Base-by-base conservation (phyloP, 116 monocot genomes). In the Papilionanthe hybrid region DNA sequence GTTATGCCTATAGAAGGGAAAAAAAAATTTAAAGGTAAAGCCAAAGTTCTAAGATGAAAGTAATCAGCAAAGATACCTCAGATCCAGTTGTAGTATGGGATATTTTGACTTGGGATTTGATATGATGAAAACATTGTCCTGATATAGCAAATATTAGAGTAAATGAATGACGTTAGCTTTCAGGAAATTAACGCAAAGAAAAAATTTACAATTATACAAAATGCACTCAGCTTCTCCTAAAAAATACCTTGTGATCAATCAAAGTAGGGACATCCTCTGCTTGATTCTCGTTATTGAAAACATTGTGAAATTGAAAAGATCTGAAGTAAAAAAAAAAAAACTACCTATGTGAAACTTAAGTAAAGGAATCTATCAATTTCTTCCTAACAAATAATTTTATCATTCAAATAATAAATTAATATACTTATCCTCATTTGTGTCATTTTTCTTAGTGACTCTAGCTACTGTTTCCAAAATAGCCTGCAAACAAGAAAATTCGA, bases 61-160 rank as follows among this genome's bases (percentile, higher is more conserved):
- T 47, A 44, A 45, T 77, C 29, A 47, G 27, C 20, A 79, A 30
- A 25, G 72, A 63, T 85, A 94, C 96, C 94, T 94, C 45, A 93
- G 84, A 78, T 98, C 97, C 85, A 98, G 85, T 79, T 94, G 92
- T 60, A 98, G 80, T 55, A 98, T 90, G 41, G 97, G 97, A 86
- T 94, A 98, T 72, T 93, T 94, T 83, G 97, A 98, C 81, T 98
- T 98, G 29, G 94, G 97, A 81, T 98, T 98, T 76, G 97, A 98
- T 83, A 98, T 98, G 28, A 98, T 94, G 57, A 98, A 98, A 79
- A 98, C 94, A 87, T 98, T 98, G 77, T 98, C 97, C 96, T 97
- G 91, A 77, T 76, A 87, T 75, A 9, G 47, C 22, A 67, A 25
- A 80, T 47, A 27, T 48, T 78, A 0, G 0, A 44, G 77, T 28